A percentile compares a stretch with the other conserved stretches of the same genome.
Conservation (phyloP, 2,329 filamentous ascomycete genomes). For the Dactylellina drechsleri region DNA sequence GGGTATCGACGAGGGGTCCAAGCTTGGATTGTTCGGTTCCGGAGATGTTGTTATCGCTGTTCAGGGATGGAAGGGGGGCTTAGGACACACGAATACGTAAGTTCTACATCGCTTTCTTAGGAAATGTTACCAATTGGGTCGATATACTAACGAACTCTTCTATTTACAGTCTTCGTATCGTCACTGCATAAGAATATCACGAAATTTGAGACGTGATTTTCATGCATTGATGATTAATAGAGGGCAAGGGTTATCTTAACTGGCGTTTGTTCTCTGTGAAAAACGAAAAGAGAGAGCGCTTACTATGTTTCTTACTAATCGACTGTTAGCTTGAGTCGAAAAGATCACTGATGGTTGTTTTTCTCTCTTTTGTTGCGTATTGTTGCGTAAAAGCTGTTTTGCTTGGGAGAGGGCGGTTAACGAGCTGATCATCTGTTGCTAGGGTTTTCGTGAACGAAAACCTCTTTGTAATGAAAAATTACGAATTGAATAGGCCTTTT, state of each 20-base stretch:
- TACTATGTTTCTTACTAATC: no score
- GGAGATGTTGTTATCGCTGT: constrained; percentile 83
- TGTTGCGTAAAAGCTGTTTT: not conserved
- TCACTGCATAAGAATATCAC: constrained; percentile 42
- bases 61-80: constrained; percentile 89
- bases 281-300: no score
- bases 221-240: constrained; percentile 17
- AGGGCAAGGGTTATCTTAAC: not conserved
- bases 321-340: not conserved
- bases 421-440: not conserved
- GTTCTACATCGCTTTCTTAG: constrained; percentile 18
- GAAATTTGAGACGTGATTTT: constrained; percentile 3
- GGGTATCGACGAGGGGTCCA: constrained; percentile 87
- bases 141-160: constrained; percentile 6
- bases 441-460: not conserved
- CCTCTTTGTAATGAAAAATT: constrained; percentile 37
- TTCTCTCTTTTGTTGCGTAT: not conserved
- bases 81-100: constrained; percentile 87
- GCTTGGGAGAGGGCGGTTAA: not conserved
- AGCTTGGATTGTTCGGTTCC: constrained; percentile 77
- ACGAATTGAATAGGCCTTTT: constrained; percentile 10
- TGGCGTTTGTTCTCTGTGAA: no score
- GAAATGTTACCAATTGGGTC: not conserved
- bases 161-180: constrained; percentile 51
- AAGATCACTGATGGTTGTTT: not conserved